phyloP scores from a whole-genome alignment of 371 early-diverging fungal species.

The Amoeboaphelidium protococcarum region DNA sequence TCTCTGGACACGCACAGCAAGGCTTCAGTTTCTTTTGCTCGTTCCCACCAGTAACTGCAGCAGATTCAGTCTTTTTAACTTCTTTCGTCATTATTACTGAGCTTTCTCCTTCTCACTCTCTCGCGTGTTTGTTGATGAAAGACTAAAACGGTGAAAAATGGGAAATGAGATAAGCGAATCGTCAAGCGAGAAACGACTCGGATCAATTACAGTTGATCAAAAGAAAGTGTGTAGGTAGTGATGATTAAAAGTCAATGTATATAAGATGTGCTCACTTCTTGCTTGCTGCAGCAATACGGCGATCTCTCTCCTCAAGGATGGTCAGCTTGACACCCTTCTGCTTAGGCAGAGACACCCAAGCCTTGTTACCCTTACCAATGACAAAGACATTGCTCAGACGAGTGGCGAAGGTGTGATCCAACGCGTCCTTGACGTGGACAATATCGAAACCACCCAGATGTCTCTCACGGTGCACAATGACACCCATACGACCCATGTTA shows the following conservation, averaged over 20 bases:
- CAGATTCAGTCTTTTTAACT: no score
- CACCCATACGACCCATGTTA: constrained; percentile 97
- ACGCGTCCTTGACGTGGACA: constrained; percentile 71
- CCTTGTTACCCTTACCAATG: constrained; percentile 44
- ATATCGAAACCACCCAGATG: constrained; percentile 94
- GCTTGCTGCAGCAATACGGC: not conserved
- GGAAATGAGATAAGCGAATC: no score
- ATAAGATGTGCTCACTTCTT: not conserved
- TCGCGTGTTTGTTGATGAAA: no score
- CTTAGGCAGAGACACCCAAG: constrained; percentile 14
- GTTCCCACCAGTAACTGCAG: no score
- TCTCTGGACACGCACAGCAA: constrained; percentile 89
- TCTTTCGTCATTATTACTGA: no score
- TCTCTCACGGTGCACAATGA: constrained; percentile 86
- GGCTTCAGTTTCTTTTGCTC: constrained; percentile 35
- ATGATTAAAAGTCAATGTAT: no score
- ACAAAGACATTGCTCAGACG: constrained; percentile 74
- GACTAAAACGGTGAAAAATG: no score
- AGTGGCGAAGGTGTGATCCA: constrained; percentile 67
- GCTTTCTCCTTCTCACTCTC: no score
- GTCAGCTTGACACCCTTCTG: constrained; percentile 25
- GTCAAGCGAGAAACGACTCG: no score
- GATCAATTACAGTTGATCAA: no score
- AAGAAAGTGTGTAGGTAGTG: no score
- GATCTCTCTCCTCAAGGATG: constrained; percentile 92